Conservation (phyloP, 2,329 filamentous ascomycete genomes). For the Bimuria novae-zelandiae region DNA sequence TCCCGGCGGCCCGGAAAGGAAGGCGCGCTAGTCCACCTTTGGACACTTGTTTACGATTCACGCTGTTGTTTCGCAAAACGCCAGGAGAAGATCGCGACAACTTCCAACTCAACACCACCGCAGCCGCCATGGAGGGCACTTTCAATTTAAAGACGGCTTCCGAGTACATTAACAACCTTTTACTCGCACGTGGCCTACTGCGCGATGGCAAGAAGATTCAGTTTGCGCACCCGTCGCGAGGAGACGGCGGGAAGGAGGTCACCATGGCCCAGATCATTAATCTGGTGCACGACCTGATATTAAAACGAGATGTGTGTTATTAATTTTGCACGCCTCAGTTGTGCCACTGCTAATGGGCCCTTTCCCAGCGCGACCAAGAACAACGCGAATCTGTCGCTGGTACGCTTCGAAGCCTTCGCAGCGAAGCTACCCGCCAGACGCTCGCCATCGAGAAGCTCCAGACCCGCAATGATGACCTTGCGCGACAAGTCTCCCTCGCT, state of each 20-base stretch:
- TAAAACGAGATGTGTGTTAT: slow-evolving; percentile 78
- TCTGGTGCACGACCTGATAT: slow-evolving; percentile 88
- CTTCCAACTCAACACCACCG: background rate
- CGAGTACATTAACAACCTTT: slow-evolving; percentile 67
- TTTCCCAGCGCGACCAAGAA: slow-evolving; percentile 79
- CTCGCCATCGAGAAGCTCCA: slow-evolving; percentile 67
- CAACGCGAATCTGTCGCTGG: slow-evolving; percentile 82
- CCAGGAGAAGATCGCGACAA: background rate
- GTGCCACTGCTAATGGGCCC: slow-evolving; percentile 13
- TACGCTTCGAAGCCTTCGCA: slow-evolving; percentile 75
- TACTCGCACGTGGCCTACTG: slow-evolving; percentile 66
- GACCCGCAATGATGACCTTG: slow-evolving; percentile 59
- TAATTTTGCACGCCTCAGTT: background rate
- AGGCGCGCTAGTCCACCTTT: background rate
- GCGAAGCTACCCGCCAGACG: slow-evolving; percentile 74
- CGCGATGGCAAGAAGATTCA: slow-evolving; percentile 74
- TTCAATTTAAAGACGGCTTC: slow-evolving; percentile 64
- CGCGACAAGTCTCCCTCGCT: slow-evolving; percentile 60
- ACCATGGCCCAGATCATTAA: slow-evolving; percentile 89
- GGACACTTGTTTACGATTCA: slow-evolving; percentile 14
- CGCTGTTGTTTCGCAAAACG: background rate
- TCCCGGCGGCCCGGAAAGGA: too few relatives aligned
- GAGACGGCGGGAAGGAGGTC: slow-evolving; percentile 64
- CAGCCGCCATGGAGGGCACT: slow-evolving; percentile 44
- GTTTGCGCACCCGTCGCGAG: slow-evolving; percentile 73